Percentiles rank a stretch among this genome's conserved stretches.
Evolutionary conservation across 257 asterid species (phyloP).

Genomic region (Nicotiana attenuata): DNA sequence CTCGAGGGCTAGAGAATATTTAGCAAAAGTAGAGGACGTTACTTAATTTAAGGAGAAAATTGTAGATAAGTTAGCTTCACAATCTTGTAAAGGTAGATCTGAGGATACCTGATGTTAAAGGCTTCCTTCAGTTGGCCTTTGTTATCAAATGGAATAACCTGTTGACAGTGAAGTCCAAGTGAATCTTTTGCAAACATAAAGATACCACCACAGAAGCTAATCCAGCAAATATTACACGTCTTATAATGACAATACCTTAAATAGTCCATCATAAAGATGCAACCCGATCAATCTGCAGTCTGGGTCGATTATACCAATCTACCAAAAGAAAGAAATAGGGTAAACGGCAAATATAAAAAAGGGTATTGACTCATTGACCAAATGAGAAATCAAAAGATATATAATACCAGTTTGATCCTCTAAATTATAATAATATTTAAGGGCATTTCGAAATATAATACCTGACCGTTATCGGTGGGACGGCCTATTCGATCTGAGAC

Average conservation of each 20-base stretch:
- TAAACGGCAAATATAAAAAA: not conserved
- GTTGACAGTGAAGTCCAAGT: constrained; percentile 11
- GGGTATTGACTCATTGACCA: not conserved
- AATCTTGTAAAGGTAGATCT: not conserved
- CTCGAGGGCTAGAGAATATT: not conserved
- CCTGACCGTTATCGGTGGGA: constrained; percentile 96
- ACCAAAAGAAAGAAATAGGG: constrained; percentile 13
- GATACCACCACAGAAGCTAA: not conserved
- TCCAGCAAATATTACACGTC: not conserved
- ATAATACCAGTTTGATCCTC: not conserved
- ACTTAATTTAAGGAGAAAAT: not conserved
- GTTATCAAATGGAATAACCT: constrained; percentile 93
- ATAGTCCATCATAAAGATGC: constrained; percentile 82
- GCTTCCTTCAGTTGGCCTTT: constrained; percentile 94
- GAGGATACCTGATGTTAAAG: constrained; percentile 68
- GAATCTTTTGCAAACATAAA: constrained; percentile 8
- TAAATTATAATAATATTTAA: constrained; percentile 7
- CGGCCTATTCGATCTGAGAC: constrained; percentile 93
- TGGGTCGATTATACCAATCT: constrained; percentile 91
- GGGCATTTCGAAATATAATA: constrained; percentile 17
- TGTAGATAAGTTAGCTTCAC: not conserved
- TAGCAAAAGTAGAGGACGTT: not conserved
- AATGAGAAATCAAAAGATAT: not conserved
- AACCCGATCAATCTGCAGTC: constrained; percentile 91
- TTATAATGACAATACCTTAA: constrained; percentile 45